These are phyloP conservation scores for Angomonas ambiguus DNA, from an alignment of 208 protist genomes.

Conservation along the genomic window DNA sequence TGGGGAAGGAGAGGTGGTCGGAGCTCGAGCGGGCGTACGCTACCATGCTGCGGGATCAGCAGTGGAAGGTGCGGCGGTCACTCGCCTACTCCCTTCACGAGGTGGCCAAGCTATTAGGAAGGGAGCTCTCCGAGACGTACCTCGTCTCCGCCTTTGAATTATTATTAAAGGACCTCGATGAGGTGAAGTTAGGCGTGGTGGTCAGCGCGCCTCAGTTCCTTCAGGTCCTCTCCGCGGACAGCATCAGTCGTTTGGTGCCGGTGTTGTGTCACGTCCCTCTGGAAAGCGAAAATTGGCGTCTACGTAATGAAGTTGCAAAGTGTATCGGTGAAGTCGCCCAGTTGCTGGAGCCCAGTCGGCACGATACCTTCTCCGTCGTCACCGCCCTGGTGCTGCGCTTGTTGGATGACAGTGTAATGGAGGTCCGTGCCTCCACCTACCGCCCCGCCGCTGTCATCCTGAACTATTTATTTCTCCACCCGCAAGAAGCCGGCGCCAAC, in stretches of 20 bases:
- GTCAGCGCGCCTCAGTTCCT: conserved; percentile 82
- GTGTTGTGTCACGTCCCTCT: conserved; percentile 74
- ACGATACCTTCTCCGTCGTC: conserved; percentile 47
- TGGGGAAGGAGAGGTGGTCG: conserved; percentile 80
- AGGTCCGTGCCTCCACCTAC: conserved; percentile 82
- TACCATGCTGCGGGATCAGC: conserved; percentile 91
- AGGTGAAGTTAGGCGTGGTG: conserved; percentile 93
- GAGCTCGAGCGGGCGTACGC: conserved; percentile 91
- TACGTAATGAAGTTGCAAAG: conserved; percentile 90
- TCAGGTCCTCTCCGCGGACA: conserved; percentile 41
- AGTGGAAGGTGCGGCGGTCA: conserved; percentile 95
- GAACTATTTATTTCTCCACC: conserved; percentile 49
- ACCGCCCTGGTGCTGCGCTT: conserved; percentile 70
- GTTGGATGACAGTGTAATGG: conserved; percentile 88
- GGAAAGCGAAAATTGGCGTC: conserved; percentile 93
- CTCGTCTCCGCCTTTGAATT: conserved; percentile 91
- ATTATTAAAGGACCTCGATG: conserved; percentile 94
- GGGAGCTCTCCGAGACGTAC: conserved; percentile 75
- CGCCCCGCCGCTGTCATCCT: conserved; percentile 69
- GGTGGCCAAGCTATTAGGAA: conserved; percentile 88
- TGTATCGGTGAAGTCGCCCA: conserved; percentile 74
- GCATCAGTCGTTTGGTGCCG: conserved; percentile 66
- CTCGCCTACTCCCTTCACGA: conserved; percentile 94
- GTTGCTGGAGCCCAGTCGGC: conserved; percentile 50
- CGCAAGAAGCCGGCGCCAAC: conserved; percentile 14